Evolutionary conservation across 768 basidiomycete species (phyloP).

Genomic region (Myochromella boudieri): DNA sequence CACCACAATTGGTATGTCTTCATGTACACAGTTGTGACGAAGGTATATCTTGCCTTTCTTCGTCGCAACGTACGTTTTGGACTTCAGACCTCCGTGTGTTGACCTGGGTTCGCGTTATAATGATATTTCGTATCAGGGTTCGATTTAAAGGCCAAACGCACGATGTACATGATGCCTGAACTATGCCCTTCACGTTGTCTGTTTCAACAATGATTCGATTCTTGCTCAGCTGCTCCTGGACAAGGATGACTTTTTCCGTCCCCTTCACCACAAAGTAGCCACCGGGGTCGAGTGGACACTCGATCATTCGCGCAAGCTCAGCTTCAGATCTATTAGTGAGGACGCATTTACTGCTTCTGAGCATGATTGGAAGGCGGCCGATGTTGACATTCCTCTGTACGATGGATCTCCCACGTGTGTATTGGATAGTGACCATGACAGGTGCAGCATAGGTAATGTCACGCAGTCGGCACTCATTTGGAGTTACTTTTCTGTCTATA

Average conservation of each 20-base stretch:
- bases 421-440: slow-evolving; percentile 92
- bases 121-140: too few relatives aligned
- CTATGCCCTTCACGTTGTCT: slow-evolving; percentile 83
- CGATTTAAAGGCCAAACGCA: slow-evolving; percentile 47
- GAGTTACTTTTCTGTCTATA: slow-evolving; percentile 82
- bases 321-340: slow-evolving; percentile 74
- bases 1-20: slow-evolving; percentile 95
- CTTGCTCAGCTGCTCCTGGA: slow-evolving; percentile 98
- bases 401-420: slow-evolving; percentile 88
- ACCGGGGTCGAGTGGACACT: slow-evolving; percentile 98
- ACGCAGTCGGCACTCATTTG: slow-evolving; percentile 94
- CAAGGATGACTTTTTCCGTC: slow-evolving; percentile 98
- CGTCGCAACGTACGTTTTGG: slow-evolving; percentile 95
- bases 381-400: slow-evolving; percentile 87
- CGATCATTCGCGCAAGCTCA: slow-evolving; percentile 90
- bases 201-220: slow-evolving; percentile 99
- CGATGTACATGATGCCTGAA: slow-evolving; percentile 97
- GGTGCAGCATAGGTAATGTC: slow-evolving; percentile 95
- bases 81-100: slow-evolving; percentile 84
- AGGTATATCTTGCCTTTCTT: slow-evolving; percentile 95
- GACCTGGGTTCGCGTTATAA: too few relatives aligned
- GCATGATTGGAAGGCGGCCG: slow-evolving; percentile 93
- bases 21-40: slow-evolving; percentile 95
- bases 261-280: slow-evolving; percentile 99
- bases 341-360: slow-evolving; percentile 93